Evolutionary conservation across 2,329 filamentous ascomycete genomes (phyloP), one percentile per base, ranked within the genome.

Genomic region (Arachnomyces sp.): DNA sequence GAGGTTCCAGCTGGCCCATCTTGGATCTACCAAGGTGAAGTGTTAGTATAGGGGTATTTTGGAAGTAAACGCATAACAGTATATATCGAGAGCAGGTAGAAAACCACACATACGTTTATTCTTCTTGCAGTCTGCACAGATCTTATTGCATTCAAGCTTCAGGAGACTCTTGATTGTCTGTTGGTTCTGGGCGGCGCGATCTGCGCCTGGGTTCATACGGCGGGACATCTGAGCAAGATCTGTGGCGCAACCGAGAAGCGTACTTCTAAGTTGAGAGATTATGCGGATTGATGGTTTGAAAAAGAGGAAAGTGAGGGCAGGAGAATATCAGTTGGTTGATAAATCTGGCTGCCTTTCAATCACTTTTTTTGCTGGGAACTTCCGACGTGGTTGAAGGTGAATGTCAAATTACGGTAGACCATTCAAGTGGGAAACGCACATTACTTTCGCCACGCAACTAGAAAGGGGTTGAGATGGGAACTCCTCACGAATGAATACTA

Each of bases 1-100:
- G 40, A 98, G 69, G 63, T 98, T 98, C 92, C 92, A 98, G 60
- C 88, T 95, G 25, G 92, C 92, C 92, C 92, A 98, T 83, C 92
- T 79, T 45, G 92, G 92, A 70, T 95, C 87, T 94, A 60, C 36
- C 31, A 18, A 37, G 31, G 25, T 15, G 1, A 13, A 37, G 29
- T 35, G 51, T 64, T 36, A 57, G 55, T 29, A 35, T 25, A 28
- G 13, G 14, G 3, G 34, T 29, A 18, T 20, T 18, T 25, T 18
- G 28, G n/a, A 15, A 3, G 29, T 18, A 18, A 11, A 11, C 29
- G 38, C 29, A 13, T 18, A 18, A 32, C 11, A n/a, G 18, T 6
- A 36, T 31, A 42, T 36, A 41, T 31, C 34, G 18, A 48, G 41
- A 36, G 44, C 39, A 40, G 39, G 6, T 40, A 29, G 35, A 41